These are phyloP conservation scores for Kwoniella heveanensis DNA, from an alignment of 768 basidiomycete species.

Conservation along the genomic window DNA sequence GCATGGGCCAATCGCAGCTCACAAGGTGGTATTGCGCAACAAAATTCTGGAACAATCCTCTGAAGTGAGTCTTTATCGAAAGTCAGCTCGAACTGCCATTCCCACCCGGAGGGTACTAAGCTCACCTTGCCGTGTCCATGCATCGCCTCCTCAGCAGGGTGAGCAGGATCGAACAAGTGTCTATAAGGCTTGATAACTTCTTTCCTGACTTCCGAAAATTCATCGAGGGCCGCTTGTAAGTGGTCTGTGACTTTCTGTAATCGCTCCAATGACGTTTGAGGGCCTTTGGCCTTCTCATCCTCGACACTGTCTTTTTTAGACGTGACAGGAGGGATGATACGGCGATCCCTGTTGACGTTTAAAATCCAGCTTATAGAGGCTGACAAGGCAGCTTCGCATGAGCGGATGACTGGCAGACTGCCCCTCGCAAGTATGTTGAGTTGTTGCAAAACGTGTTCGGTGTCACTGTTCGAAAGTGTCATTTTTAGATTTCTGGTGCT, in stretches of 20 bases:
- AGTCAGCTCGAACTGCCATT: no score
- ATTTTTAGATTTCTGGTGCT: no score
- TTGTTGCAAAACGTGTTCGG: slow-evolving; percentile 41
- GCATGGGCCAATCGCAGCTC: no score
- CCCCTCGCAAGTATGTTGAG: slow-evolving; percentile 42
- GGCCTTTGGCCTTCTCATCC: slow-evolving; percentile 14
- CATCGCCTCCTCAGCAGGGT: slow-evolving; percentile 28
- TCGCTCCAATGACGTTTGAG: not conserved
- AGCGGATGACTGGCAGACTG: slow-evolving; percentile 36
- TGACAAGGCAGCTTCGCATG: slow-evolving; percentile 25
- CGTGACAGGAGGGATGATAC: slow-evolving; percentile 12
- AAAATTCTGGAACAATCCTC: slow-evolving; percentile 50
- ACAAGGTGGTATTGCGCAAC: slow-evolving; percentile 52
- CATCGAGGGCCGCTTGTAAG: slow-evolving; percentile 36
- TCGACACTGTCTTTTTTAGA: not conserved
- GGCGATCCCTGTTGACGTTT: slow-evolving; percentile 33
- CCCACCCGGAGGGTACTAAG: no score
- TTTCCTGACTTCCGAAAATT: slow-evolving; percentile 29
- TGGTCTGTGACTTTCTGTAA: slow-evolving; percentile 16
- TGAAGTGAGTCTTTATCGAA: slow-evolving; percentile 29
- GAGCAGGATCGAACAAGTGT: slow-evolving; percentile 48
- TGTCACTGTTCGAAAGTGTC: slow-evolving; percentile 33
- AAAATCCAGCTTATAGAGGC: slow-evolving; percentile 34
- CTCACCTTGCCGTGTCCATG: slow-evolving; percentile 20
- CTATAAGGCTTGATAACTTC: slow-evolving; percentile 45